phyloP scores from a whole-genome alignment of 2,329 filamentous ascomycete genomes.

The Domatiomyces catenatus region DNA sequence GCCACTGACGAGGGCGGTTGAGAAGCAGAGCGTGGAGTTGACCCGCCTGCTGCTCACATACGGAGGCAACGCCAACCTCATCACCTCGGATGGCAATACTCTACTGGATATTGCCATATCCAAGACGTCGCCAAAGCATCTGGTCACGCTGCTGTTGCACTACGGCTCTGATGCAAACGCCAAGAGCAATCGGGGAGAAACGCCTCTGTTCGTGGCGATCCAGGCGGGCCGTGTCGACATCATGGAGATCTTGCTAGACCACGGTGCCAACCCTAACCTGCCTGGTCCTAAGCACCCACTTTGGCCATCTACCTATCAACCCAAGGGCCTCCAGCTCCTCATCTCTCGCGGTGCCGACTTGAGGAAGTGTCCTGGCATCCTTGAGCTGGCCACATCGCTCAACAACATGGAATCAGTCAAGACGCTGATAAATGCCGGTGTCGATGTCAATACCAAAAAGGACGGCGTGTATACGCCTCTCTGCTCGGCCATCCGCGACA shows the following conservation, averaged over 20 bases:
- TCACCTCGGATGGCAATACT: slow-evolving; percentile 44
- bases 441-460: slow-evolving; percentile 46
- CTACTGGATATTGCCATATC: slow-evolving; percentile 46
- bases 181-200: slow-evolving; percentile 48
- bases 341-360: slow-evolving; percentile 44
- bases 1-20: slow-evolving; percentile 38
- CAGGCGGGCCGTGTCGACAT: slow-evolving; percentile 42
- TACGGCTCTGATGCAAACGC: slow-evolving; percentile 44
- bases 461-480: slow-evolving; percentile 54
- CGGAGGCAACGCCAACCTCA: slow-evolving; percentile 41
- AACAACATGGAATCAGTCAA: slow-evolving; percentile 49
- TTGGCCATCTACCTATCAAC: slow-evolving; percentile 48
- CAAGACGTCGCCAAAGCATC: slow-evolving; percentile 38
- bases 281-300: slow-evolving; percentile 55
- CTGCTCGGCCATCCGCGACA: slow-evolving; percentile 53
- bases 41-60: slow-evolving; percentile 46
- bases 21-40: slow-evolving; percentile 40
- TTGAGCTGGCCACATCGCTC: slow-evolving; percentile 48
- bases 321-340: slow-evolving; percentile 44
- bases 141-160: slow-evolving; percentile 45
- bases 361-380: slow-evolving; percentile 45
- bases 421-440: slow-evolving; percentile 41
- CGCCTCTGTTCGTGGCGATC: slow-evolving; percentile 48
- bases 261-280: slow-evolving; percentile 51
- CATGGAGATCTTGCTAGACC: slow-evolving; percentile 39